Evolutionary conservation across 148 eudicot species (phyloP), one percentile per base, ranked within the genome.

Genomic region (Persicaria maculosa): DNA sequence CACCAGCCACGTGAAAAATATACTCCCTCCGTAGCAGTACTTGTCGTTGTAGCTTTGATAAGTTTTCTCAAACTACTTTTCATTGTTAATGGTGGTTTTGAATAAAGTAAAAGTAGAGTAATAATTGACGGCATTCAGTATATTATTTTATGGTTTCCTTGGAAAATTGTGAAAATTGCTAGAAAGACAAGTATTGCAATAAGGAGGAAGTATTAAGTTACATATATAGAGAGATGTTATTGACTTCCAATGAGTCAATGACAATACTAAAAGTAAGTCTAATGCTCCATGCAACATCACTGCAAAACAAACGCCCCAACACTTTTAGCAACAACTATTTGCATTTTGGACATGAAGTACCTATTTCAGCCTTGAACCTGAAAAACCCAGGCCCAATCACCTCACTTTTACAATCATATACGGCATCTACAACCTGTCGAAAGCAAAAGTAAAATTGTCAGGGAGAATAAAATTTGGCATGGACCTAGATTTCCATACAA

Each of bases 331-430:
- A 50, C 11, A 50, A 57, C 11, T 57, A 16, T 19, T 57, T 62
- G 15, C 31, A 46, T 40, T 46, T 64, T 64, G 69, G 36, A 20
- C 11, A 58, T 4, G 20, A 9, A 22, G 10, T 74, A 94, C 98
- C 98, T 80, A 94, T 90, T 83, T 94, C 98, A 68, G 97, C 98
- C 84, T 94, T 94, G 77, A 94, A 94, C 85, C 98, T 86, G 75
- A 94, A 94, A 85, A 88, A 92, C 54, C 98, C 98, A 74, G 97
- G 98, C 64, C 98, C 98, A 58, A 94, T 94, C 80, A 94, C 97
- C 90, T 94, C 98, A 48, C 98, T 94, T 88, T 94, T 94, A 85
- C 97, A 90, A 83, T 94, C 98, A 83, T 94, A 92, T 44, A 92
- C 74, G 74, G 96, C 75, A 87, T 94, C 97, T 69, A 95, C 98